A percentile compares a stretch with the other conserved stretches of the same genome.
These are phyloP conservation scores for Lodderomyces orthopsilosis DNA, from an alignment of 1,139 yeast genomes.

Conservation along the genomic window DNA sequence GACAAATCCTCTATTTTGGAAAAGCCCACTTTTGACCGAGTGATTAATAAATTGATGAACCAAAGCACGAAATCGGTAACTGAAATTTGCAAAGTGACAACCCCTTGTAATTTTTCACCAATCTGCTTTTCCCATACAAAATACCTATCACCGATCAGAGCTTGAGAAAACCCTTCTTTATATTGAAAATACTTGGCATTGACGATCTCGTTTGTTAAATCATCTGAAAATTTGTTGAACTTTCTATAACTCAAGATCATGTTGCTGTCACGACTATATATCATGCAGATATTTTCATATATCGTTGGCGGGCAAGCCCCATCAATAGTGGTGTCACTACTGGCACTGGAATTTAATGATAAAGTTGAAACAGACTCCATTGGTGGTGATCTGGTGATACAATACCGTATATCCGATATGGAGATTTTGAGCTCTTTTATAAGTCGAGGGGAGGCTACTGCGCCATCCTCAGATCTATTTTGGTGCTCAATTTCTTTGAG, in stretches of 20 bases:
- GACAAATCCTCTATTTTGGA: neutral
- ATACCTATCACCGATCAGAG: constrained; percentile 12
- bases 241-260: constrained; percentile 12
- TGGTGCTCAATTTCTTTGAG: neutral
- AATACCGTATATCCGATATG: neutral
- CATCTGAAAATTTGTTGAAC: constrained; percentile 8
- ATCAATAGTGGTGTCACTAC: constrained; percentile 11
- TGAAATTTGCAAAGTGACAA: constrained; percentile 25
- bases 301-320: constrained; percentile 17
- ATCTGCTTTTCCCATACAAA: constrained; percentile 20
- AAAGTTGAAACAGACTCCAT: constrained; percentile 14
- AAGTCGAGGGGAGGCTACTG: neutral
- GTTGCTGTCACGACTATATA: constrained; percentile 25
- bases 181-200: constrained; percentile 5
- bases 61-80: constrained; percentile 29
- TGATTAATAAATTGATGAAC: constrained; percentile 29
- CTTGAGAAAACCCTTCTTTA: constrained; percentile 12
- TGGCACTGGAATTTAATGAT: constrained; percentile 12
- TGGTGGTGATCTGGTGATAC: neutral
- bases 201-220: neutral
- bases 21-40: constrained; percentile 14
- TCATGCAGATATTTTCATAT: constrained; percentile 30
- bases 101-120: constrained; percentile 19
- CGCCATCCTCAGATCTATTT: neutral
- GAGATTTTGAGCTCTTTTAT: constrained; percentile 1